Percentiles rank a stretch among this genome's conserved stretches.
These are phyloP conservation scores for Carex cristatella DNA, from an alignment of 176 grass and related monocot genomes.

Conservation along the genomic window DNA sequence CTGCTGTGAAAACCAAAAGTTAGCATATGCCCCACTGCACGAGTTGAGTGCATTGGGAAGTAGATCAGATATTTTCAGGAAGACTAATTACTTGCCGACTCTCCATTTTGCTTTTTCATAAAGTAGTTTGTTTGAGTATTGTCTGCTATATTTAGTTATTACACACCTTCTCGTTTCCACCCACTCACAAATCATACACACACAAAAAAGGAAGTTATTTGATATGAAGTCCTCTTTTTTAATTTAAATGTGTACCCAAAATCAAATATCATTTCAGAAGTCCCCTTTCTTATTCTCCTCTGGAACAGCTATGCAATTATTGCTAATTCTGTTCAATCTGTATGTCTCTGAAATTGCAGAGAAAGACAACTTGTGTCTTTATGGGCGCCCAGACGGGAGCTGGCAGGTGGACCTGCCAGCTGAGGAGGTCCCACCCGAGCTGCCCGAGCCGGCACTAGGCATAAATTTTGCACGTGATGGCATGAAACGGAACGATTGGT, in stretches of 20 bases:
- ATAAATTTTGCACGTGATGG: slow-evolving; percentile 92
- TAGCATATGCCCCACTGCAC: no score
- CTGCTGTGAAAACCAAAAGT: no score
- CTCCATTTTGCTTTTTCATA: no score
- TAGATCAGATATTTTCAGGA: no score
- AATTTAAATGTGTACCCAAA: not conserved
- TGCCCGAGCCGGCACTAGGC: slow-evolving; percentile 79
- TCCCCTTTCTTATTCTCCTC: not conserved
- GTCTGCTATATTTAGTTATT: not conserved
- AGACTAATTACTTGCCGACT: no score
- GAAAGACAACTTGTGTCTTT: slow-evolving; percentile 82
- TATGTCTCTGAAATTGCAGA: slow-evolving; percentile 39
- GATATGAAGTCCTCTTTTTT: not conserved
- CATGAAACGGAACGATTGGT: slow-evolving; percentile 72
- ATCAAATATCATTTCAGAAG: not conserved
- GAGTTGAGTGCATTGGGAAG: not conserved
- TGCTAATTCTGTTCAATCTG: slow-evolving; percentile 19
- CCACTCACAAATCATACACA: not conserved
- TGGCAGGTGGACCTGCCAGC: slow-evolving; percentile 78
- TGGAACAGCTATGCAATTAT: slow-evolving; percentile 7
- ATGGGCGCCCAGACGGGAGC: slow-evolving; percentile 56
- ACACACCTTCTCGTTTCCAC: not conserved
- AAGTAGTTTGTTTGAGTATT: not conserved
- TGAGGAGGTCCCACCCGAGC: slow-evolving; percentile 73
- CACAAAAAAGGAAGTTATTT: not conserved